Evolutionary conservation across 768 basidiomycete species (phyloP), one percentile per base, ranked within the genome.

Genomic region (Kwoniella europaea): DNA sequence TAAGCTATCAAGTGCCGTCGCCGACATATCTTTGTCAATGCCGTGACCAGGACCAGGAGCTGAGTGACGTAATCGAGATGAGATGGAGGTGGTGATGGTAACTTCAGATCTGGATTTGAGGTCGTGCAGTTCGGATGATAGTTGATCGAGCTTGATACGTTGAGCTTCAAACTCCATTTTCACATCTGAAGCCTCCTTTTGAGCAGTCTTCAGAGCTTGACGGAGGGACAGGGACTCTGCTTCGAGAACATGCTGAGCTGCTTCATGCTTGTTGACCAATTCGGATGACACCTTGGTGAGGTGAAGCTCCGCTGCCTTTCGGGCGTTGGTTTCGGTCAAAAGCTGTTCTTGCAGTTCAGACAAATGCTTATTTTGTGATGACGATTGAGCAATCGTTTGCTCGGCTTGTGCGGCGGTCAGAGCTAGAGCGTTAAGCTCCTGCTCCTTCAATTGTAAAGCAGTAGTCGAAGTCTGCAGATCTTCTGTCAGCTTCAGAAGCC

Each of bases 1-100:
- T 22, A 65, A 29, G 18, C 65, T 57, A 29, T 67, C 57, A 10
- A 58, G n/a, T 6, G 57, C 65, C 3, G 65, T 67, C n/a, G 55
- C 42, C 4, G 56, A 67, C 65, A 67, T 67, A 9, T 67, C 65
- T 35, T 59, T 67, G 41, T 67, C 65, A 18, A 24, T 46, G n/a
- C 65, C 57, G 6, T 57, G 59, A 29, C 64, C 56, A 13, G 56
- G 65, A 10, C 55, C 65, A 41, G 35, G 70, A 18, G 59, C 70
- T 12, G 56, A 60, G 50, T 42, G 70, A 50, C 44, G 70, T 20
- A 57, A 57, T 41, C 60, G 65, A 24, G 68, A 57, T 0, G 67
- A 69, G 15, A 56, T 64, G 10, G 69, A 61, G 16, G 69, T 62
- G 18, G 69, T 62, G 22, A 65, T 66, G n/a, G 62, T 70, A 27